These are phyloP conservation scores for Starmerella bombicola DNA, from an alignment of 805 yeast species.

Conservation along the genomic window DNA sequence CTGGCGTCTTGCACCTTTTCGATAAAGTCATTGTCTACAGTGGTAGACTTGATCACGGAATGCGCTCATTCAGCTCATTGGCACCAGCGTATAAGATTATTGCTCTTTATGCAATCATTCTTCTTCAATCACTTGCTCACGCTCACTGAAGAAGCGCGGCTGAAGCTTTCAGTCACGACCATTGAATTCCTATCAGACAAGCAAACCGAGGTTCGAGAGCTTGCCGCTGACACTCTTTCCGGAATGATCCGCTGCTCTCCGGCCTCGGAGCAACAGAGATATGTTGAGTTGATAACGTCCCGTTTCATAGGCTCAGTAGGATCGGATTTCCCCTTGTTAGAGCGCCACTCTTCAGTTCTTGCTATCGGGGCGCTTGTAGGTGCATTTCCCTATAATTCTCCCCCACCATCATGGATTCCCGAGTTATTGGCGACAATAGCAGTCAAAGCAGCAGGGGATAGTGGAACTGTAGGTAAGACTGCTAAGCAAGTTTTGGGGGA, in stretches of 20 bases:
- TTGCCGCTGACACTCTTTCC: conserved; percentile 61
- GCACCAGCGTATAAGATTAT: conserved; percentile 52
- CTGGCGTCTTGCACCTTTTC: conserved; percentile 41
- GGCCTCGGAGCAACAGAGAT: conserved; percentile 32
- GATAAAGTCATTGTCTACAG: conserved; percentile 33
- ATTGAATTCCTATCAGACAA: conserved; percentile 43
- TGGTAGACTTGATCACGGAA: conserved; percentile 23
- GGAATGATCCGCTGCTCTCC: conserved; percentile 61
- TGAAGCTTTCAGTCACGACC: conserved; percentile 40
- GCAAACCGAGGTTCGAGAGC: conserved; percentile 62
- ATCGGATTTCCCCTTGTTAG: conserved; percentile 21
- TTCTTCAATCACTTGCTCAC: conserved; percentile 55
- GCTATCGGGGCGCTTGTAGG: conserved; percentile 80
- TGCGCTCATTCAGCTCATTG: conserved; percentile 31
- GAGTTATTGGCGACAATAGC: conserved; percentile 55
- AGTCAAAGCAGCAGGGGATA: conserved; percentile 53
- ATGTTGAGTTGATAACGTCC: conserved; percentile 29
- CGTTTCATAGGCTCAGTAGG: conserved; percentile 35
- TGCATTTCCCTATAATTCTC: conserved; percentile 83
- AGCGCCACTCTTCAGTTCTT: conserved; percentile 71
- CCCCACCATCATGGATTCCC: conserved; percentile 89
- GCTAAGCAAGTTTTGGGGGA: conserved; percentile 71
- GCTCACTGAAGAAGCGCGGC: conserved; percentile 38
- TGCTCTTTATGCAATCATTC: conserved; percentile 59
- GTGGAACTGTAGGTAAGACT: conserved; percentile 68